These are phyloP conservation scores for Evernia prunastri DNA, from an alignment of 495 filamentous ascomycete species.

Conservation along the genomic window DNA sequence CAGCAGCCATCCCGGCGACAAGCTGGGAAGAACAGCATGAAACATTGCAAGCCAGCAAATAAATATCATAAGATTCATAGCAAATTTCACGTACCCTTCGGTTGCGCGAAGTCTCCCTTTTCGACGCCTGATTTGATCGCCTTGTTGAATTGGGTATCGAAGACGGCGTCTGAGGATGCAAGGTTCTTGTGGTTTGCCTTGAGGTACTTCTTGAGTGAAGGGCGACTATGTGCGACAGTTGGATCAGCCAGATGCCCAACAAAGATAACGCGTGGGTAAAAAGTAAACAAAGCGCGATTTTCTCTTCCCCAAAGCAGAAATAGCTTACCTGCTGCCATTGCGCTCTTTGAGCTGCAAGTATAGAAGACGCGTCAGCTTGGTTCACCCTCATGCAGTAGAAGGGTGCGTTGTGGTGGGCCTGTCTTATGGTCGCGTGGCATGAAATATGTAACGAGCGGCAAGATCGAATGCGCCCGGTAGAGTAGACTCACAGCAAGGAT, in stretches of 20 bases:
- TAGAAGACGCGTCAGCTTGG: constrained; percentile 27
- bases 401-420: constrained; percentile 13
- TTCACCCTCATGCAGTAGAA: not conserved
- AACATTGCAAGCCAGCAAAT: not conserved
- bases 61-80: not conserved
- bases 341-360: constrained; percentile 56
- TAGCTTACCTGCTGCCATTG: constrained; percentile 56
- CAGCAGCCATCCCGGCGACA: not conserved
- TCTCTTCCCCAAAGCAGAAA: constrained; percentile 12
- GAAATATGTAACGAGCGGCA: constrained; percentile 16
- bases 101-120: constrained; percentile 81
- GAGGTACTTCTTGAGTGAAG: constrained; percentile 97
- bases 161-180: constrained; percentile 54
- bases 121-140: constrained; percentile 85
- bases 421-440: constrained; percentile 19
- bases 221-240: constrained; percentile 55
- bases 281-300: constrained; percentile 21
- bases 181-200: constrained; percentile 86
- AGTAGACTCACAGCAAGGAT: constrained; percentile 58
- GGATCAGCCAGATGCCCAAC: constrained; percentile 16
- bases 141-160: constrained; percentile 90
- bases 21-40: not conserved
- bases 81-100: constrained; percentile 69
- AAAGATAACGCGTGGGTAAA: constrained; percentile 19
- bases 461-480: constrained; percentile 30